Base-by-base conservation (phyloP, 2,329 filamentous ascomycete species). In the Fusarium sp. region DNA sequence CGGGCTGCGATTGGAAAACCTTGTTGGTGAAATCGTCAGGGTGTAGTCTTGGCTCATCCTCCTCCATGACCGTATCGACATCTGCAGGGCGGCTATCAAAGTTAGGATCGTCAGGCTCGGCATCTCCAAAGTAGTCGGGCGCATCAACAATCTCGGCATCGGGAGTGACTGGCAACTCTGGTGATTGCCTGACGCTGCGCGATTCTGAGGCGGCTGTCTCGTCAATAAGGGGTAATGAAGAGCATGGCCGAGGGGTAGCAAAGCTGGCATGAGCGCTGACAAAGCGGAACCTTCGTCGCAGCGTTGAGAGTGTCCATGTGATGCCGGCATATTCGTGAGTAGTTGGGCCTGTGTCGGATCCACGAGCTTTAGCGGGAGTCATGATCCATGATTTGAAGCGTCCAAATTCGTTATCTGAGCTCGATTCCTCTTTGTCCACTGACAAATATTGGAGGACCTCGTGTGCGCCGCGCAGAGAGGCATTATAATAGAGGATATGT, bases 361-460 rank as follows among this genome's bases (percentile, higher is more conserved):
- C 83, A 19, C 80, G 79, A 31, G 83, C 78, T 40, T 79, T 78
- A n/a, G 82, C 77, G 28, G 83, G 81, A 44, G 81, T 85, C 53
- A 89, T 78, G 2, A 86, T 80, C 91, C 91, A 94, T 4, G 80
- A 78, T 73, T 88, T 91, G 78, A 94, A 93, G 38, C 83, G 81
- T 2, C 79, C 73, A 61, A 86, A 89, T 2, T 86, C 83, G 22
- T 75, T 74, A 25, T 77, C 77, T 6, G 77, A 76, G 10, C 76
- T 75, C 10, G 75, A 71, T 35, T 77, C 75, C 15, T 81, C 78
- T 12, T 79, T 74, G 15, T 81, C 83, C 5, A 82, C 81, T 12
- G 79, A 80, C 5, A 92, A 76, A 19, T 85, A 72, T n/a, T 85
- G 83, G 53, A 86, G 79, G 26, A 90, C 73, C 1, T 78, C 76